Percentiles rank a stretch among this genome's conserved stretches.
Conservation (phyloP, 495 filamentous ascomycete genomes). For the Xylaria sp. region DNA sequence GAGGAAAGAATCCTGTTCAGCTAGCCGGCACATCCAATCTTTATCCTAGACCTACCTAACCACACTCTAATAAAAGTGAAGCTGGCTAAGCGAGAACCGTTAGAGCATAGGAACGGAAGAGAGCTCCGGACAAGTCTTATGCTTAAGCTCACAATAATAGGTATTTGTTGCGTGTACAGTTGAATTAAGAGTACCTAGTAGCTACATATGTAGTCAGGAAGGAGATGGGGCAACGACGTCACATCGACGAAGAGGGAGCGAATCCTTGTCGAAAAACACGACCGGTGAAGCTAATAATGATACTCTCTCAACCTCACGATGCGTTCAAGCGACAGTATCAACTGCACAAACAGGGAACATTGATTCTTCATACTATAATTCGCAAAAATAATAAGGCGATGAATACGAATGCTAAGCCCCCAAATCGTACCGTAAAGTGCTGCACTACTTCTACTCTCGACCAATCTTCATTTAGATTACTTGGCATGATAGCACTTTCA, state of each 20-base stretch:
- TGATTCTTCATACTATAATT: background rate
- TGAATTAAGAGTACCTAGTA: background rate
- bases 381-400: background rate
- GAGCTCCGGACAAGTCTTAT: background rate
- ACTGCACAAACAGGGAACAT: background rate
- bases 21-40: background rate
- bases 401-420: background rate
- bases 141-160: background rate
- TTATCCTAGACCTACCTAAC: background rate
- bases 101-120: background rate
- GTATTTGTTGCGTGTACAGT: background rate
- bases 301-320: constrained; percentile 1
- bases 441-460: background rate
- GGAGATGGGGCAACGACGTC: constrained; percentile 22
- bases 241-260: constrained; percentile 4
- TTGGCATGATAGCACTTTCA: background rate
- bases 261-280: constrained; percentile 13
- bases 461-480: background rate
- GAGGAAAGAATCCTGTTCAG: background rate
- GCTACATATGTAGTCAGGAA: background rate
- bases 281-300: constrained; percentile 5
- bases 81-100: constrained; percentile 2
- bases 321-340: background rate
- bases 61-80: background rate
- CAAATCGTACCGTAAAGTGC: background rate